Base-by-base conservation (phyloP, 306 rosid genomes). In the Quercus dentata region DNA sequence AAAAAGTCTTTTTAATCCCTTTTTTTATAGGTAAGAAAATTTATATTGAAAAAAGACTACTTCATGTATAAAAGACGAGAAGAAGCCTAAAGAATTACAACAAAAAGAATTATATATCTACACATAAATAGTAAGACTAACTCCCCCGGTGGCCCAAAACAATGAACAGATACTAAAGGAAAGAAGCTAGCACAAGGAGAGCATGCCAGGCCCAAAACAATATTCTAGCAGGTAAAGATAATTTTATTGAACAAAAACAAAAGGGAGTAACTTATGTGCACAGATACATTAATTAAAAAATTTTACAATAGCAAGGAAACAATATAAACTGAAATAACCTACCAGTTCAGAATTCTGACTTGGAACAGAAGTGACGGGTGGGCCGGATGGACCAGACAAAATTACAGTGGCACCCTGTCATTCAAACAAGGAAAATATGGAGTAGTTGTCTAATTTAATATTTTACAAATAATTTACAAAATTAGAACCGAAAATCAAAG, bases 331-430 rank as follows among this genome's bases (percentile, higher is more conserved):
- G 12, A 69, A 49, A 25, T 21, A 58, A 75, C 51, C 68, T 82
- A 96, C 99, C 97, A 96, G 89, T 84, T 96, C 99, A 71, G 98
- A 93, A 83, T 93, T 96, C 87, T 96, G 99, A 83, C 69, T 96
- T 55, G 99, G 94, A 56, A 96, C 97, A 69, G 99, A 90, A 55
- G 97, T 88, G 82, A 96, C 94, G 0, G 99, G 98, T 1, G 98
- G 99, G 80, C 99, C 99, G 55, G 99, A 91, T 61, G 99, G 94
- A 82, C 99, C 98, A 75, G 99, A 96, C 83, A 96, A 82, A 82
- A 96, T 90, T 54, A 96, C 98, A 57, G 99, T 96, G 78, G 84
- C 91, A 55, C 99, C 99, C 99, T 96, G 92, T 71, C 82, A 80
- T 81, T 67, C 67, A 75, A 46, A 86, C 76, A 62, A 83, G 62